These are phyloP conservation scores for Ophiognomonia clavigignenti-juglandacearum DNA, from an alignment of 2,329 filamentous ascomycete genomes.

Conservation along the genomic window DNA sequence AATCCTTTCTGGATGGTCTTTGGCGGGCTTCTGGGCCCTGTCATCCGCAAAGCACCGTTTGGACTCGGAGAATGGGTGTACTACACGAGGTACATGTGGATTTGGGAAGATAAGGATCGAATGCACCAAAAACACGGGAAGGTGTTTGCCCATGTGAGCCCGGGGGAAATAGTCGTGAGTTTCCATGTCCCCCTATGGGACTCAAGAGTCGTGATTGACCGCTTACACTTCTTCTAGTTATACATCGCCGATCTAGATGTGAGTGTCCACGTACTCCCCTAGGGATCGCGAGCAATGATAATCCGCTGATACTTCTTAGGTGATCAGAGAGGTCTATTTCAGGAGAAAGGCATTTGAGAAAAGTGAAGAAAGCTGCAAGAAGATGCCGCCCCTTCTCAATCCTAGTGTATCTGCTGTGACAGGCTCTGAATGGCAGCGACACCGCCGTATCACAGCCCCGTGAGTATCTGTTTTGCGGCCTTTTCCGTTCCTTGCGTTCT, in stretches of 20 bases:
- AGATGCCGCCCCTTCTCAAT: background rate
- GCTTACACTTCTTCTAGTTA: background rate
- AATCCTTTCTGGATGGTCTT: background rate
- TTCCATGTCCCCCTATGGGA: too few relatives aligned
- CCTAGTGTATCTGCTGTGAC: background rate
- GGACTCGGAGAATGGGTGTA: conserved; percentile 1
- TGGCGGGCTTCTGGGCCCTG: background rate
- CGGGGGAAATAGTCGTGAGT: background rate
- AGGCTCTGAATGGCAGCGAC: conserved; percentile 4
- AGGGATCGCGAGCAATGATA: too few relatives aligned
- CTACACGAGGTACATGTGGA: conserved; percentile 1
- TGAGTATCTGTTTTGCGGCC: background rate
- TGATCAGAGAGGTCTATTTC: conserved; percentile 1
- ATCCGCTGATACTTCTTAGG: too few relatives aligned
- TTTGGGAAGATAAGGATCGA: background rate
- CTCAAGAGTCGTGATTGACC: background rate
- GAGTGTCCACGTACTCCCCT: too few relatives aligned
- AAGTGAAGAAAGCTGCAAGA: background rate
- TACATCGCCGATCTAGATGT: background rate
- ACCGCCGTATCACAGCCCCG: conserved; percentile 5
- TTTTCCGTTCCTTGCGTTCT: background rate
- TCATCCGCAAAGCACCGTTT: background rate
- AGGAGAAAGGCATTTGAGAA: conserved; percentile 4
- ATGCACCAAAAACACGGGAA: conserved; percentile 1
- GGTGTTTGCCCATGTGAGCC: background rate